Conservation (phyloP, 768 basidiomycete genomes). For the Kwoniella bestiolae region DNA sequence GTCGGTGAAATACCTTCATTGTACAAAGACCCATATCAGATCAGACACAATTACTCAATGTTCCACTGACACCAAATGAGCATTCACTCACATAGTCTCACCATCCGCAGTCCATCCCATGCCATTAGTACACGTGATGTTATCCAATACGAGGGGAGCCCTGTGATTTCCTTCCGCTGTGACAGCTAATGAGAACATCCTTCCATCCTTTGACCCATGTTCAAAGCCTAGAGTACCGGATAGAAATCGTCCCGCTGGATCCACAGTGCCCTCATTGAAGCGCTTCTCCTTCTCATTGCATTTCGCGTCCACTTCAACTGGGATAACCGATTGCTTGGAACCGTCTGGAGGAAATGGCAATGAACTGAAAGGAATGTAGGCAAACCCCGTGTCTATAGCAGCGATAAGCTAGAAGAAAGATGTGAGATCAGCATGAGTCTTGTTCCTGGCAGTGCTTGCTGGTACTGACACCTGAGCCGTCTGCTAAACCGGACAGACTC, state of each 20-base stretch:
- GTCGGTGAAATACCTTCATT: conserved; percentile 21
- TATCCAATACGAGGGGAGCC: conserved; percentile 9
- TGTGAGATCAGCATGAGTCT: neutral
- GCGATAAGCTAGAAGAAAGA: conserved; percentile 6
- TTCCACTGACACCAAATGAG: neutral
- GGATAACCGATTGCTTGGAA: neutral
- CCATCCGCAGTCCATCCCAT: conserved; percentile 21
- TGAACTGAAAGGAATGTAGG: conserved; percentile 12
- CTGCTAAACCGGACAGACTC: neutral
- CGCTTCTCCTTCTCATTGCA: neutral
- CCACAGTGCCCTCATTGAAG: conserved; percentile 21
- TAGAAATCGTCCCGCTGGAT: conserved; percentile 15
- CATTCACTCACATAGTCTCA: conserved; percentile 13
- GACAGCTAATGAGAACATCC: neutral
- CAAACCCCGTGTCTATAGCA: conserved; percentile 14
- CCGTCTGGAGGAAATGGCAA: conserved; percentile 24
- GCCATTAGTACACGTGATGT: conserved; percentile 21
- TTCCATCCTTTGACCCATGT: neutral
- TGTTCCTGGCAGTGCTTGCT: neutral
- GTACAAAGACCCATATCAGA: too few species aligned
- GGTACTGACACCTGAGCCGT: conserved; percentile 10
- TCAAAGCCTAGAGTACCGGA: conserved; percentile 15
- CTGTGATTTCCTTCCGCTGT: neutral
- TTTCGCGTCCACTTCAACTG: neutral
- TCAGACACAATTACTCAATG: too few species aligned